Conservation (phyloP, 2,329 filamentous ascomycete genomes). For the Xylaria sp. region DNA sequence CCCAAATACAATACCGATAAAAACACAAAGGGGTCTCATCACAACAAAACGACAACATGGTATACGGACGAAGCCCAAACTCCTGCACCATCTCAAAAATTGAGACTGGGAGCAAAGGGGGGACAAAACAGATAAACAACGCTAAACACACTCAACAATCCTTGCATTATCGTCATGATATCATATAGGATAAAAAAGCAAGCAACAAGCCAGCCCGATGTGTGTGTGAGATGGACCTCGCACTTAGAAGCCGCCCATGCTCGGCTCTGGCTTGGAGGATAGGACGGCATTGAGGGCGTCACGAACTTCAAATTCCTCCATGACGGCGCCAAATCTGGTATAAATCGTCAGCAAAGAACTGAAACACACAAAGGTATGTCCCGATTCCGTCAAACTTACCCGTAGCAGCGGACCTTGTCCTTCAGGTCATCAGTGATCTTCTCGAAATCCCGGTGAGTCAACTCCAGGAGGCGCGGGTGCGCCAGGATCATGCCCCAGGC, state of each 20-base stretch:
- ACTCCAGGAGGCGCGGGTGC: slow-evolving; percentile 61
- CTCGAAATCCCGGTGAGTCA: slow-evolving; percentile 64
- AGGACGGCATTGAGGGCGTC: slow-evolving; percentile 73
- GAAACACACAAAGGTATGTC: no score
- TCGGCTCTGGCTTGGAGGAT: slow-evolving; percentile 48
- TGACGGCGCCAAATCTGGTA: slow-evolving; percentile 55
- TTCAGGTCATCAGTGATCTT: slow-evolving; percentile 67
- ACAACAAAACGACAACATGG: background rate
- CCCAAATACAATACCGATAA: no score
- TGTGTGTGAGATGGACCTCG: background rate
- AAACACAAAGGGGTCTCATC: background rate
- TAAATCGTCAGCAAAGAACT: slow-evolving; percentile 9
- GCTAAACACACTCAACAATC: slow-evolving; percentile 5
- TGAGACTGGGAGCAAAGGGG: background rate
- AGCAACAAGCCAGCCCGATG: slow-evolving; percentile 4
- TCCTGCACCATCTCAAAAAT: background rate
- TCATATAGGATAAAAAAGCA: slow-evolving; percentile 16
- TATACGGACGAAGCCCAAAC: background rate
- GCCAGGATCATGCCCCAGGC: slow-evolving; percentile 78
- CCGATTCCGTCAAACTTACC: slow-evolving; percentile 49
- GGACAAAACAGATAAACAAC: background rate
- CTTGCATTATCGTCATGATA: slow-evolving; percentile 15
- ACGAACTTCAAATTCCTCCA: slow-evolving; percentile 63
- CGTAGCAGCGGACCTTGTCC: slow-evolving; percentile 85
- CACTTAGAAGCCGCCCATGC: slow-evolving; percentile 20